These are phyloP conservation scores for Cucumis hystrix DNA, from an alignment of 306 rosid species.

Conservation along the genomic window DNA sequence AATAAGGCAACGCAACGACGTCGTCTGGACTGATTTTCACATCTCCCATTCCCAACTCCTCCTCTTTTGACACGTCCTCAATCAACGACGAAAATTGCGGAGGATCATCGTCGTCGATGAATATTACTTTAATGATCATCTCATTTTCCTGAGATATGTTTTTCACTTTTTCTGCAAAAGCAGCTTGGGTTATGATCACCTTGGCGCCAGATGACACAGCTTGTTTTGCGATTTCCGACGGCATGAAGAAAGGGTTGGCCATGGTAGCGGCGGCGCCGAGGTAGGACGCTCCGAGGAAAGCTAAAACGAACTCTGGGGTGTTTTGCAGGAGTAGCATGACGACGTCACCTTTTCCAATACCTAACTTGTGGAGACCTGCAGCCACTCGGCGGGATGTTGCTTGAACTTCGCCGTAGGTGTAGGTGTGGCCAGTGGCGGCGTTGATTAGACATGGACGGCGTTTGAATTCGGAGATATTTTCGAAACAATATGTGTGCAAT, in stretches of 20 bases:
- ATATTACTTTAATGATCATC: background rate
- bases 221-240: background rate
- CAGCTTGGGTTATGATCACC: background rate
- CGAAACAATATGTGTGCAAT: slow-evolving; percentile 55
- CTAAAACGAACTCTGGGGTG: slow-evolving; percentile 44
- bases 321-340: slow-evolving; percentile 70
- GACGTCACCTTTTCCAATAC: slow-evolving; percentile 42
- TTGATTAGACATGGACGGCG: slow-evolving; percentile 63
- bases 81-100: background rate
- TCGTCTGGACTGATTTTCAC: slow-evolving; percentile 50
- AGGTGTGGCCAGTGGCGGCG: slow-evolving; percentile 30
- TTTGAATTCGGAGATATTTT: slow-evolving; percentile 33
- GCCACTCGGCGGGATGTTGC: slow-evolving; percentile 36
- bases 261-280: slow-evolving; percentile 50
- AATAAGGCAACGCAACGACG: slow-evolving; percentile 65
- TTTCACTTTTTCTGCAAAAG: background rate
- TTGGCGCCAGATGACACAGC: background rate
- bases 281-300: slow-evolving; percentile 55
- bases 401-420: slow-evolving; percentile 39
- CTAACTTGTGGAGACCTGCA: slow-evolving; percentile 43
- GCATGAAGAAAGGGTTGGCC: background rate
- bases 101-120: background rate
- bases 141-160: background rate
- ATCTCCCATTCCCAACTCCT: background rate
- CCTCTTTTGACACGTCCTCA: background rate